These are phyloP conservation scores for Astragalus glycyphyllos DNA, from an alignment of 306 rosid genomes.

Conservation along the genomic window DNA sequence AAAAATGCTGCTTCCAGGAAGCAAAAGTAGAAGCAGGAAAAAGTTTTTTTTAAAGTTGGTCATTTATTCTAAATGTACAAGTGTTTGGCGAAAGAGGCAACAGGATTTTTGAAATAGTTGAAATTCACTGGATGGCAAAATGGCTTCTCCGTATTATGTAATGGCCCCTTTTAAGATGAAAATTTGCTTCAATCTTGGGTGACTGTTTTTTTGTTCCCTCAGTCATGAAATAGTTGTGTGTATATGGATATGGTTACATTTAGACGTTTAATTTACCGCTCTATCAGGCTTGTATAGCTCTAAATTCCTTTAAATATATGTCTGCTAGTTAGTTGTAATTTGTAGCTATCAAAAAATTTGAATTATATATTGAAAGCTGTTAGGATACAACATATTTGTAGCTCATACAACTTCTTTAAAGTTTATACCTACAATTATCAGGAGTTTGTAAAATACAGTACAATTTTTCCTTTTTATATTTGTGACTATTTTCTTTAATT, in stretches of 20 bases:
- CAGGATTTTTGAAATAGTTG: not conserved
- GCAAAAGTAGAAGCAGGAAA: not conserved
- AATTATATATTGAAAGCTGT: constrained; percentile 2
- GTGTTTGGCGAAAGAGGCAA: not conserved
- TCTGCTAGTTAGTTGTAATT: not conserved
- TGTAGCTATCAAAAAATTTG: constrained; percentile 1
- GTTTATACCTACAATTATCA: not conserved
- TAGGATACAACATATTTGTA: constrained; percentile 13
- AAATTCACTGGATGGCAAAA: constrained; percentile 1
- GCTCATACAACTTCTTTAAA: constrained; percentile 14
- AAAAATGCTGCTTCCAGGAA: constrained; percentile 2
- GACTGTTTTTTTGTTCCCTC: not conserved
- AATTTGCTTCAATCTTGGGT: not conserved
- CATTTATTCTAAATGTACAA: not conserved
- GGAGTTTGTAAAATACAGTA: not conserved
- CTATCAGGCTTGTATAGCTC: not conserved
- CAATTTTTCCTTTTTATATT: not conserved
- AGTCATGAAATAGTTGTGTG: not conserved
- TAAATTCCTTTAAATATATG: not conserved
- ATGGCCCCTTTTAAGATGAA: not conserved
- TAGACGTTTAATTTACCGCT: constrained; percentile 27
- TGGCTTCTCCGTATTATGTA: not conserved
- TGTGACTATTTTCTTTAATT: constrained; percentile 22
- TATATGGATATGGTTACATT: not conserved
- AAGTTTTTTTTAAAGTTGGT: not conserved